Evolutionary conservation across 495 filamentous ascomycete species (phyloP).

Genomic region (Aspergillus taichungensis): DNA sequence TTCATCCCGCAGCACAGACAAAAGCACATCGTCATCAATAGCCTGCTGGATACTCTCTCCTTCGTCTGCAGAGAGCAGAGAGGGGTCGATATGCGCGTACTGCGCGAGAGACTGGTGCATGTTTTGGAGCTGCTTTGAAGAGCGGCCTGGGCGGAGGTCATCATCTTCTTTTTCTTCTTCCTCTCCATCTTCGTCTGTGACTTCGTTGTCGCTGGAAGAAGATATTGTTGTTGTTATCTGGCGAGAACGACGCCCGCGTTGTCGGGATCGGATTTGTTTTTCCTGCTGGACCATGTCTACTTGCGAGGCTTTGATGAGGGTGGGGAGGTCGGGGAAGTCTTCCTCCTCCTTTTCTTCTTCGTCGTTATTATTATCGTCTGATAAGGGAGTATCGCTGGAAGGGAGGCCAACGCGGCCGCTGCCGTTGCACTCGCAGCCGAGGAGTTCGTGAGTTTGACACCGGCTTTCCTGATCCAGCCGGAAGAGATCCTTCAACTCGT

Average conservation of each 20-base stretch:
- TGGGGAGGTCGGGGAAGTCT: conserved; percentile 31
- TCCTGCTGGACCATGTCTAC: conserved; percentile 57
- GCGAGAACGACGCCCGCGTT: conserved; percentile 11
- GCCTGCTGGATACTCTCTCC: conserved; percentile 25
- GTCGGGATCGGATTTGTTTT: conserved; percentile 24
- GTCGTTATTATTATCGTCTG: conserved; percentile 15
- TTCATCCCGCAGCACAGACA: conserved; percentile 50
- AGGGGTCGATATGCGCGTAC: conserved; percentile 59
- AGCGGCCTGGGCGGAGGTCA: neutral
- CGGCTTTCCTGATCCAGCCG: conserved; percentile 49
- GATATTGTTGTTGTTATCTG: neutral
- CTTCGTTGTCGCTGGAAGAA: neutral
- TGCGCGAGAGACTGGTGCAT: conserved; percentile 54
- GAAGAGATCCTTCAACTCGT: conserved; percentile 67
- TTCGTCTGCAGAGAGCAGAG: conserved; percentile 21
- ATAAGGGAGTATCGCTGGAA: neutral
- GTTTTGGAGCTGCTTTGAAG: conserved; percentile 28
- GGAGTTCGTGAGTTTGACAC: conserved; percentile 60
- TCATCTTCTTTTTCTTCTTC: neutral
- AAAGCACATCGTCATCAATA: conserved; percentile 54
- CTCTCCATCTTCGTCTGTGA: conserved; percentile 4
- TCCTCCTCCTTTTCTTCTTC: conserved; percentile 29
- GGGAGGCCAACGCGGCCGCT: conserved; percentile 25
- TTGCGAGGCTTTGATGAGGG: conserved; percentile 48
- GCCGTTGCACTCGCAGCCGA: conserved; percentile 61